Conservation (phyloP, 2,329 filamentous ascomycete species). For the Phialophora chinensis region DNA sequence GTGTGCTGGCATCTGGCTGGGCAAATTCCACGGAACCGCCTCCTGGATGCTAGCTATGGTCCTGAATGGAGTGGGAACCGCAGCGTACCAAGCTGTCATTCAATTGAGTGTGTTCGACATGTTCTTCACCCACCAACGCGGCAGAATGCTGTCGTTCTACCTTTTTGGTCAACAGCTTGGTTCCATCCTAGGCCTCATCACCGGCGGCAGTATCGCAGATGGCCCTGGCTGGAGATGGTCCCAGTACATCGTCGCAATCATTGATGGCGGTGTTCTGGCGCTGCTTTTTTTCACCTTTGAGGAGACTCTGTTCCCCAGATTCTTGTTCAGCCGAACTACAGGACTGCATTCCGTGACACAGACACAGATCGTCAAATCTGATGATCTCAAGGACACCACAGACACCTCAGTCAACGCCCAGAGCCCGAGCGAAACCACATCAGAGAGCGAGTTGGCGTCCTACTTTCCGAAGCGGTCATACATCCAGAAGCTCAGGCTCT, state of each 20-base stretch:
- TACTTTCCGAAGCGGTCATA: slow-evolving; percentile 39
- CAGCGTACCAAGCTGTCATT: slow-evolving; percentile 49
- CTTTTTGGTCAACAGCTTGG: slow-evolving; percentile 50
- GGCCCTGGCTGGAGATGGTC: slow-evolving; percentile 46
- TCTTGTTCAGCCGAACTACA: slow-evolving; percentile 37
- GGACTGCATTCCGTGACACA: slow-evolving; percentile 14
- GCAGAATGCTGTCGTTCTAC: slow-evolving; percentile 57
- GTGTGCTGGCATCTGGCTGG: slow-evolving; percentile 62
- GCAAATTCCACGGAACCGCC: slow-evolving; percentile 63
- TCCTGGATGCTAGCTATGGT: slow-evolving; percentile 66
- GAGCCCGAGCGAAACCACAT: slow-evolving; percentile 29
- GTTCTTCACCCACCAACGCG: slow-evolving; percentile 57
- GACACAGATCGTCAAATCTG: not conserved
- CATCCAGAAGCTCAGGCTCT: slow-evolving; percentile 39
- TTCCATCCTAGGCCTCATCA: slow-evolving; percentile 45
- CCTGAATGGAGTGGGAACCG: slow-evolving; percentile 67
- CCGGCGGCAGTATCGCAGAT: slow-evolving; percentile 44
- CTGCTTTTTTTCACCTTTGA: slow-evolving; percentile 46
- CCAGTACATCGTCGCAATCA: slow-evolving; percentile 45
- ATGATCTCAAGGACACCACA: slow-evolving; percentile 9
- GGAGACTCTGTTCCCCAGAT: slow-evolving; percentile 41
- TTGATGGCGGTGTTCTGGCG: slow-evolving; percentile 41
- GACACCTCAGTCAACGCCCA: slow-evolving; percentile 16
- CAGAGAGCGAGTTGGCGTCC: slow-evolving; percentile 37
- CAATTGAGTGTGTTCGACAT: slow-evolving; percentile 55